Evolutionary conservation across 495 filamentous ascomycete species (phyloP), one percentile per base, ranked within the genome.

Genomic region (Xylaria telfairii): DNA sequence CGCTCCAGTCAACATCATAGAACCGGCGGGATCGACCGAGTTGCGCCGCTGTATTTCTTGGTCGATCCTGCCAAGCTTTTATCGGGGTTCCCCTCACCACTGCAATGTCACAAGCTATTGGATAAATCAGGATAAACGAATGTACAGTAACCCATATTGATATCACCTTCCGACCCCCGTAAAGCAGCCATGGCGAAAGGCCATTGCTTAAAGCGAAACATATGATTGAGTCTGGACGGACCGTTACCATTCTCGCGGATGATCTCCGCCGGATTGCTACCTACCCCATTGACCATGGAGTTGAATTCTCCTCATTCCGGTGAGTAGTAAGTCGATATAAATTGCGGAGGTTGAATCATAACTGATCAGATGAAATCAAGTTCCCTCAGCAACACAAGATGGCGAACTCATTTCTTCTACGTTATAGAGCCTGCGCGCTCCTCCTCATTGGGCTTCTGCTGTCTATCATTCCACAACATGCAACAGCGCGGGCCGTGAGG

Each of bases 61-160:
- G 59, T 59, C 30, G 19, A 37, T 59, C 56, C 9, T 12, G 54
- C 66, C 66, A 68, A 68, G 65, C 39, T 12, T 10, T 28, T 24
- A 30, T 37, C 13, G 19, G 65, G 63, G 28, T 68, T 68, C 54
- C 66, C 66, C 66, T 60, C 66, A 46, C 53, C 21, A 32, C 12
- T 42, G 21, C 32, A 56, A 37, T 4, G 66, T 60, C 54, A 26
- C 49, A 68, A 47, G 49, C 30, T 30, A 21, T 47, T 47, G 66
- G 66, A 44, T 57, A 68, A 68, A 68, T 68, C 28, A 26, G 66
- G 66, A 59, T 68, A 68, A 68, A 59, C 66, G 28, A 68, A 21
- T 37, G 49, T 13, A 21, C 13, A 19, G 28, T 1, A 68, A 19
- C 19, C 41, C 28, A 15, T 44, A 39, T 60, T 41, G 49, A 34